Percentiles rank a stretch among this genome's conserved stretches.
Conservation (phyloP, 1,284 basidiomycete species). For the Cutaneotrichosporon sp. region DNA sequence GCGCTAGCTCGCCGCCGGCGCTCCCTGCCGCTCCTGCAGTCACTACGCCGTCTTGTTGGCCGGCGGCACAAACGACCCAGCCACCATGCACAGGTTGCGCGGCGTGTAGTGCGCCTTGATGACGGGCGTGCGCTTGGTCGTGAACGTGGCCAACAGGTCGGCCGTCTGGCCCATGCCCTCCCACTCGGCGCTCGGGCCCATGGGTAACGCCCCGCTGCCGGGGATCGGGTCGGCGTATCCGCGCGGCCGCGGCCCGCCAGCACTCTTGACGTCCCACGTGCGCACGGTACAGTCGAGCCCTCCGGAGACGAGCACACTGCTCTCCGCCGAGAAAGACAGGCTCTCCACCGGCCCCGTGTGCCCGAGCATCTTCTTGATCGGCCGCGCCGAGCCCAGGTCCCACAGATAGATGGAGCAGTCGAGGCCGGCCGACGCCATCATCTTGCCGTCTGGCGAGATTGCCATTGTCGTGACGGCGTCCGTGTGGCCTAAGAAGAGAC, state of each 20-base stretch:
- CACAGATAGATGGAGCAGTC: constrained; percentile 92
- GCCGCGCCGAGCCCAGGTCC: constrained; percentile 89
- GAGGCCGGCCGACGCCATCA: constrained; percentile 85
- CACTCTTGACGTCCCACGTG: constrained; percentile 90
- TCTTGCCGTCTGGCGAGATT: constrained; percentile 90
- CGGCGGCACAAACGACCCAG: constrained; percentile 61
- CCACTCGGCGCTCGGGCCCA: constrained; percentile 40
- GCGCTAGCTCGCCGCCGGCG: neutral
- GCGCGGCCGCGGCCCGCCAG: constrained; percentile 62
- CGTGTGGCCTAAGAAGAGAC: constrained; percentile 95
- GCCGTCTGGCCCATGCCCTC: constrained; percentile 50
- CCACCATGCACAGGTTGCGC: constrained; percentile 87
- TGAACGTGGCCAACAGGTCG: constrained; percentile 88
- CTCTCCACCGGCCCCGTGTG: constrained; percentile 87
- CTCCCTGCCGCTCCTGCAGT: neutral
- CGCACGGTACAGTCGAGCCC: constrained; percentile 91
- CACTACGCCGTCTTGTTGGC: constrained; percentile 30
- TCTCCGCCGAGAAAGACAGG: constrained; percentile 88
- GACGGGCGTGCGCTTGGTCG: constrained; percentile 93
- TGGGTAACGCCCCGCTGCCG: constrained; percentile 32
- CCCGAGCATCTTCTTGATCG: constrained; percentile 96
- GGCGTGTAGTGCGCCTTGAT: constrained; percentile 91
- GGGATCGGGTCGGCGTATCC: neutral
- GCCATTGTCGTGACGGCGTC: constrained; percentile 85
- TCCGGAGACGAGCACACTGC: constrained; percentile 83